Conservation (phyloP, 2,329 filamentous ascomycete genomes). For the Diaporthe citriasiana region DNA sequence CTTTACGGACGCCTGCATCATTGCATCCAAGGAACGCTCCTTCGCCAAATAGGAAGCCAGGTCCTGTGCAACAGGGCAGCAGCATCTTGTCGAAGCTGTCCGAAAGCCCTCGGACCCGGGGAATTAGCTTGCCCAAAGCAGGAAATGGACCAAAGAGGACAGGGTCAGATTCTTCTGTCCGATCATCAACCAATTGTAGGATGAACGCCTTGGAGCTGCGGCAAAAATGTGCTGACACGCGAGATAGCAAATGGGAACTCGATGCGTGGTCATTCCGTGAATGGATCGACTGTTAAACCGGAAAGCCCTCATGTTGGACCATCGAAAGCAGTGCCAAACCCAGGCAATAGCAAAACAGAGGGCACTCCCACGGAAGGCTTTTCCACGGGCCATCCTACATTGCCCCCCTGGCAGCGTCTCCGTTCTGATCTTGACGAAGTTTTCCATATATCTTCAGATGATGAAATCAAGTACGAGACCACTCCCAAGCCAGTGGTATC, state of each 20-base stretch:
- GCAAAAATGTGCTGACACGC: background rate
- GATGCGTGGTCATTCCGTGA: background rate
- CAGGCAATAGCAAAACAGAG: background rate
- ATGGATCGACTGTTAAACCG: background rate
- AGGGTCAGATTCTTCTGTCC: background rate
- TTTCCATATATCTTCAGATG: constrained; percentile 3
- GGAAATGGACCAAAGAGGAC: background rate
- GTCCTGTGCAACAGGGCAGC: background rate
- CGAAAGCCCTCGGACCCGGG: background rate
- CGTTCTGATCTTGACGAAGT: no score
- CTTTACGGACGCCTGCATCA: constrained; percentile 9
- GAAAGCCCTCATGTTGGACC: background rate
- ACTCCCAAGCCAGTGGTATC: background rate
- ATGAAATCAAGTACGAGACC: constrained; percentile 41
- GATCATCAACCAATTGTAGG: constrained; percentile 5
- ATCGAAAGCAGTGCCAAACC: background rate
- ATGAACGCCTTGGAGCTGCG: no score
- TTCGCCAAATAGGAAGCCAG: constrained; percentile 15
- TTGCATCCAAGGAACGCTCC: constrained; percentile 24
- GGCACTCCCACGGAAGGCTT: background rate
- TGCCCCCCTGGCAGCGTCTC: no score
- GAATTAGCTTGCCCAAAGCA: background rate
- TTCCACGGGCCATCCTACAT: background rate
- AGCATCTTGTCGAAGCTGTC: background rate
- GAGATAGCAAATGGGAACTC: background rate